Evolutionary conservation across 257 asterid genomes (phyloP).

Genomic region (Solanum gandarillasii): DNA sequence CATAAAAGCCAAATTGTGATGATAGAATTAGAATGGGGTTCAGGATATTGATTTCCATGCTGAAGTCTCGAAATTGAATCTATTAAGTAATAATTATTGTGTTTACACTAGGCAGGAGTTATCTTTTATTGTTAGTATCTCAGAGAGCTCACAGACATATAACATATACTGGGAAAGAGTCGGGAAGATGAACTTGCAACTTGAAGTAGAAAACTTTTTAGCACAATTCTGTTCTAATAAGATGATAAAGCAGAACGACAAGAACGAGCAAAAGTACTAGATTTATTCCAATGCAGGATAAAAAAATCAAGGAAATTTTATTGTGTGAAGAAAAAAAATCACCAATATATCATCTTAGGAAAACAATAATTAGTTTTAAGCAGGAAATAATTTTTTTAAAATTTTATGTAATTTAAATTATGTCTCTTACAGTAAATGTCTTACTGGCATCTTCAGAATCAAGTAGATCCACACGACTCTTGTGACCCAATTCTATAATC

Average conservation of each 20-base stretch:
- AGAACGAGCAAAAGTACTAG: neutral
- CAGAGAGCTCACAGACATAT: neutral
- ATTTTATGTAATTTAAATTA: neutral
- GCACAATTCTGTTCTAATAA: neutral
- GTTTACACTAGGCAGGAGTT: neutral
- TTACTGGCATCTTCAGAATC: constrained; percentile 61
- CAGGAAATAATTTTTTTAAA: neutral
- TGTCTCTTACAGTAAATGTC: constrained; percentile 10
- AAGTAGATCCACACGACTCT: constrained; percentile 41
- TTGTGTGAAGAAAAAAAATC: neutral
- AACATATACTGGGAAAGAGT: neutral
- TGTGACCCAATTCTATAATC: constrained; percentile 52
- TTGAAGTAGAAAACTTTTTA: neutral
- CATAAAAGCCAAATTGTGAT: neutral
- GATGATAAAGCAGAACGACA: neutral
- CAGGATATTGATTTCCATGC: neutral
- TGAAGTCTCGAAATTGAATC: neutral
- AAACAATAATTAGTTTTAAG: neutral
- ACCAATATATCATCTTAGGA: neutral
- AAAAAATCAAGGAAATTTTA: neutral
- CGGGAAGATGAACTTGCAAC: neutral
- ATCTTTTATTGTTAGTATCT: neutral
- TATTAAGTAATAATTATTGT: neutral
- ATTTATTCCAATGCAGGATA: neutral
- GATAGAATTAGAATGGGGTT: neutral